Percentiles rank a stretch among this genome's conserved stretches.
These are phyloP conservation scores for Torrubiella hemipterigena DNA, from an alignment of 2,329 filamentous ascomycete genomes.

Conservation along the genomic window DNA sequence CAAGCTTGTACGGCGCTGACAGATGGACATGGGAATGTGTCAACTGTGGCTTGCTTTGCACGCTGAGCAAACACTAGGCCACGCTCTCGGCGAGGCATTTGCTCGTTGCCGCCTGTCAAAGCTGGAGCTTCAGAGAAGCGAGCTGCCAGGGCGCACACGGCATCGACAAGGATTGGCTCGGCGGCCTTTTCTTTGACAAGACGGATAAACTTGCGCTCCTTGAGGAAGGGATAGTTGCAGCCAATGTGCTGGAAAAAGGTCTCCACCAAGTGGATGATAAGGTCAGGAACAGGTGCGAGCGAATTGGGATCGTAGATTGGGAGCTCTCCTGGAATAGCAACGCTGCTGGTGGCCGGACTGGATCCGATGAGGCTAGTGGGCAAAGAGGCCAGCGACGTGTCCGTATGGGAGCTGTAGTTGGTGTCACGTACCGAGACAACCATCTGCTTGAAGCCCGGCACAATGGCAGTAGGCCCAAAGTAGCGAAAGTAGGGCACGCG, in stretches of 20 bases:
- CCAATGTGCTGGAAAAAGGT: slow-evolving; percentile 74
- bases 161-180: slow-evolving; percentile 76
- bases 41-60: slow-evolving; percentile 71
- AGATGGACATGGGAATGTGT: slow-evolving; percentile 72
- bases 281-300: slow-evolving; percentile 54
- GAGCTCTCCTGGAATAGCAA: slow-evolving; percentile 37
- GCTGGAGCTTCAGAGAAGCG: slow-evolving; percentile 57
- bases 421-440: slow-evolving; percentile 61
- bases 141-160: slow-evolving; percentile 71
- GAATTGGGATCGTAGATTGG: slow-evolving; percentile 71
- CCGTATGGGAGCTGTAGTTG: slow-evolving; percentile 43
- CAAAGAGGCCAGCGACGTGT: slow-evolving; percentile 34
- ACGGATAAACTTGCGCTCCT: slow-evolving; percentile 58
- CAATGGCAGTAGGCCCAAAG: slow-evolving; percentile 83
- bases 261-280: slow-evolving; percentile 67
- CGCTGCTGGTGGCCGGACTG: slow-evolving; percentile 29
- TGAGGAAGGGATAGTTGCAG: slow-evolving; percentile 77
- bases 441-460: slow-evolving; percentile 89
- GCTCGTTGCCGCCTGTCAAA: slow-evolving; percentile 34
- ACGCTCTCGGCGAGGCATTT: slow-evolving; percentile 49
- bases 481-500: slow-evolving; percentile 83
- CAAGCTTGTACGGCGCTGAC: slow-evolving; percentile 77
- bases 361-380: slow-evolving; percentile 20
- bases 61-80: slow-evolving; percentile 70
- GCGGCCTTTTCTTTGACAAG: slow-evolving; percentile 70